phyloP scores from a whole-genome alignment of 2,329 filamentous ascomycete species.

The Aspergillus viridinutans region DNA sequence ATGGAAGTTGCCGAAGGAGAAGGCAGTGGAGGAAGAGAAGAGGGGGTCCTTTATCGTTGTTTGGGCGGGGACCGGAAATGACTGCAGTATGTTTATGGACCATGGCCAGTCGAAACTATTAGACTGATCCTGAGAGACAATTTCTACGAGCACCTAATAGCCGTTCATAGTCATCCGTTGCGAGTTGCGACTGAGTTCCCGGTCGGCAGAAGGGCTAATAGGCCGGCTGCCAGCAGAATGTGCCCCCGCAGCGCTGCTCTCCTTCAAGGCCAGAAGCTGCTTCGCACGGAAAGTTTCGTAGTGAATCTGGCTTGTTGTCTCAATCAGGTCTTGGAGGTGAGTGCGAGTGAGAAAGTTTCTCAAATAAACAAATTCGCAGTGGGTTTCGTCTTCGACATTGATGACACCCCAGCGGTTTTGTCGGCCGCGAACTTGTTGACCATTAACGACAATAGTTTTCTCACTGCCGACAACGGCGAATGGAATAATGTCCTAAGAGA shows the following conservation, averaged over 20 bases:
- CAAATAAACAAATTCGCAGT: conserved; percentile 99
- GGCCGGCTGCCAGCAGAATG: conserved; percentile 71
- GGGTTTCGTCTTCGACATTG: conserved; percentile 98
- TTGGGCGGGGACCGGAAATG: conserved; percentile 11
- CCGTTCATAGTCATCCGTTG: conserved; percentile 99
- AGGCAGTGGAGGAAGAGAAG: conserved; percentile 9
- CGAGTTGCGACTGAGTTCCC: conserved; percentile 93
- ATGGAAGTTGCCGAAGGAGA: conserved; percentile 22
- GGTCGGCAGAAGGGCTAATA: conserved; percentile 90
- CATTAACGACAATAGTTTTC: conserved; percentile 95
- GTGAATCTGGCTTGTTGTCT: conserved; percentile 99
- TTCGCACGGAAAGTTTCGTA: conserved; percentile 99
- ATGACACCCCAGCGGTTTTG: conserved; percentile 99
- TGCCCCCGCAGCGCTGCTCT: conserved; percentile 81
- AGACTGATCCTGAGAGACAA: conserved; percentile 10
- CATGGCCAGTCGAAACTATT: conserved; percentile 17
- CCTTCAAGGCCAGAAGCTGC: conserved; percentile 95
- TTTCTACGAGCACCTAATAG: conserved; percentile 58
- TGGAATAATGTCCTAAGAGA: conserved; percentile 76
- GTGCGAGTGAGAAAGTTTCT: conserved; percentile 98
- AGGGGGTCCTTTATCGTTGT: conserved; percentile 16
- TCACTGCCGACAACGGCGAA: conserved; percentile 98
- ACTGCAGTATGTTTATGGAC: conserved; percentile 10
- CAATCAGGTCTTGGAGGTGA: conserved; percentile 96
- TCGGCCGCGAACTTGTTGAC: conserved; percentile 93